These are phyloP conservation scores for Chytriomyces sp. DNA, from an alignment of 192 early-diverging fungal genomes.

Conservation along the genomic window DNA sequence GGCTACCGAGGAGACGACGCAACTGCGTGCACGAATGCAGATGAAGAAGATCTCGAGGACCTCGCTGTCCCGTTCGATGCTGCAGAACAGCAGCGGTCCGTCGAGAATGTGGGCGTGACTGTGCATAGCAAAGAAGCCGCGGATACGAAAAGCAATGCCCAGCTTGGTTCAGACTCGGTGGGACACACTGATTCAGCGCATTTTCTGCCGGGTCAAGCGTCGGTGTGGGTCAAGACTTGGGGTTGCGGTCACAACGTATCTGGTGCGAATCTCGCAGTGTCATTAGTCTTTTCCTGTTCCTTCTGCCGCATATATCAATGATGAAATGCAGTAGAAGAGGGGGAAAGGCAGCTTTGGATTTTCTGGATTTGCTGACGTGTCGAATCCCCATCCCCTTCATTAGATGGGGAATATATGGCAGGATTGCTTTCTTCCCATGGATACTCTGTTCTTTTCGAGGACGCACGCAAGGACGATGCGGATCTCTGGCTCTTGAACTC, in stretches of 20 bases:
- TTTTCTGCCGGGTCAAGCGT: constrained; percentile 52
- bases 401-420: constrained; percentile 62
- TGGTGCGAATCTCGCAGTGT: too few species aligned
- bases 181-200: constrained; percentile 1
- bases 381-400: too few species aligned
- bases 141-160: neutral
- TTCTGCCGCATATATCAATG: too few species aligned
- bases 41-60: constrained; percentile 40
- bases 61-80: constrained; percentile 23
- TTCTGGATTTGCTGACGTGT: neutral
- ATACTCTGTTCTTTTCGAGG: constrained; percentile 51
- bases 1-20: neutral
- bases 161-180: neutral
- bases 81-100: neutral
- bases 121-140: too few species aligned
- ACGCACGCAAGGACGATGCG: constrained; percentile 37
- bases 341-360: constrained; percentile 27
- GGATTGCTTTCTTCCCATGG: constrained; percentile 54
- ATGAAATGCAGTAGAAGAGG: neutral
- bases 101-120: constrained; percentile 15
- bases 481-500: constrained; percentile 67
- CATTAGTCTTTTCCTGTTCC: too few species aligned
- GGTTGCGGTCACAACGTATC: constrained; percentile 49
- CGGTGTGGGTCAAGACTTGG: constrained; percentile 57
- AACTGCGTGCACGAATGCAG: neutral